phyloP scores from a whole-genome alignment of 2,329 filamentous ascomycete genomes.

The Apiospora saccharicola region DNA sequence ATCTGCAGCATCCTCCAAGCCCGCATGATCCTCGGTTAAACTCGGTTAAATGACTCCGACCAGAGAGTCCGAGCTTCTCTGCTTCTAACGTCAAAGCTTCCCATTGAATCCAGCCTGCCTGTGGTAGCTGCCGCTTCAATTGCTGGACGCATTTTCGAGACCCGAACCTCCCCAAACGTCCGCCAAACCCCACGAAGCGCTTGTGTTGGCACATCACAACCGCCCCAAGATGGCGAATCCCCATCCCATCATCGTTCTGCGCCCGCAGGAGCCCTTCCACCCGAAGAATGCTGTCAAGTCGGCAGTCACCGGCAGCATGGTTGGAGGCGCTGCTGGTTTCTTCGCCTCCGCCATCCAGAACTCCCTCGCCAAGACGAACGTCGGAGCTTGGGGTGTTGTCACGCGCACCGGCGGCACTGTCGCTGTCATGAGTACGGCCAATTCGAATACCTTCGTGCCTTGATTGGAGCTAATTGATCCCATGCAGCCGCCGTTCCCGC shows the following conservation, averaged over 20 bases:
- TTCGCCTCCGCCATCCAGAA: conserved; percentile 84
- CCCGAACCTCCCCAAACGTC: conserved; percentile 1
- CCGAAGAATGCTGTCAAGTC: conserved; percentile 77
- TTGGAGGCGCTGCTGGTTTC: conserved; percentile 73
- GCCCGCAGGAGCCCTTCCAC: conserved; percentile 63
- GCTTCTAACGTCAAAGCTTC: conserved; percentile 6
- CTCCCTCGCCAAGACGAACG: conserved; percentile 82
- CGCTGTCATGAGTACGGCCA: conserved; percentile 58
- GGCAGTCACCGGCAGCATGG: conserved; percentile 68
- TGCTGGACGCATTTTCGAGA: conserved; percentile 12
- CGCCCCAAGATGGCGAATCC: conserved; percentile 42
- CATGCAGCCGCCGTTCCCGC: conserved; percentile 72
- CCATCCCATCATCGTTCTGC: conserved; percentile 35
- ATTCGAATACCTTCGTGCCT: not conserved
- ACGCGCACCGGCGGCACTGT: conserved; percentile 80
- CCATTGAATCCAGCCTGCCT: conserved; percentile 7
- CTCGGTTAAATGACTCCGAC: not conserved
- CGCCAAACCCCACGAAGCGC: conserved; percentile 6
- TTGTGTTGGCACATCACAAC: conserved; percentile 21
- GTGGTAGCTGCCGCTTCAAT: conserved; percentile 20
- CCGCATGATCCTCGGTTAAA: conserved; percentile 8
- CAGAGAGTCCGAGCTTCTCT: conserved; percentile 7
- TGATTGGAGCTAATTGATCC: conserved; percentile 30
- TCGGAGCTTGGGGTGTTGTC: conserved; percentile 82
- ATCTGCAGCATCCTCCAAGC: not conserved